phyloP scores from a whole-genome alignment of 2,329 filamentous ascomycete genomes.

The Sporothrix mexicana region DNA sequence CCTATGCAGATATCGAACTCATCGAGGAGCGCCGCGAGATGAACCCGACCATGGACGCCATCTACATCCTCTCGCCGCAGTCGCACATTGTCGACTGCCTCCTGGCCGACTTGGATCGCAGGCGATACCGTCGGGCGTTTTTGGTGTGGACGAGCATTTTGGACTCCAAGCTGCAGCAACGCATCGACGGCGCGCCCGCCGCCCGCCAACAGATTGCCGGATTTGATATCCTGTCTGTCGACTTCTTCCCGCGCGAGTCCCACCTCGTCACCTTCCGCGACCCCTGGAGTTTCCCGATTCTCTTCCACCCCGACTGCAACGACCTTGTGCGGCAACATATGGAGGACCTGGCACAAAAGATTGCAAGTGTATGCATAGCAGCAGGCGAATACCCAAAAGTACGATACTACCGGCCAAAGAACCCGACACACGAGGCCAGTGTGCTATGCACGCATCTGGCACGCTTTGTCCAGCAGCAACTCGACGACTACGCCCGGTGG shows the following conservation, averaged over 20 bases:
- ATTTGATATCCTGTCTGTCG: conserved; percentile 81
- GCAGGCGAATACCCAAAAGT: conserved; percentile 94
- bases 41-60: conserved; percentile 90
- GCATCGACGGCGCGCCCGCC: conserved; percentile 73
- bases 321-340: conserved; percentile 81
- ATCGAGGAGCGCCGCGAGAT: conserved; percentile 84
- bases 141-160: conserved; percentile 85
- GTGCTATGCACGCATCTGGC: conserved; percentile 89
- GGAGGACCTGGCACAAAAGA: conserved; percentile 85
- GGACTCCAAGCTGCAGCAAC: conserved; percentile 70
- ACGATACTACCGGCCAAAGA: conserved; percentile 81
- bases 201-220: conserved; percentile 77
- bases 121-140: conserved; percentile 78
- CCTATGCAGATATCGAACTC: conserved; percentile 78
- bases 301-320: conserved; percentile 92
- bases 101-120: conserved; percentile 86
- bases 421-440: conserved; percentile 80
- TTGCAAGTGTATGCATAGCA: conserved; percentile 85
- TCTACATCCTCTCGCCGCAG: conserved; percentile 87
- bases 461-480: conserved; percentile 86
- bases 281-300: conserved; percentile 90
- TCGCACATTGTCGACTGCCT: conserved; percentile 91
- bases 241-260: conserved; percentile 90
- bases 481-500: conserved; percentile 86
- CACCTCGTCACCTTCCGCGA: conserved; percentile 90